These are phyloP conservation scores for Entelexis sorbosivorans DNA, from an alignment of 1,139 yeast genomes.

Conservation along the genomic window DNA sequence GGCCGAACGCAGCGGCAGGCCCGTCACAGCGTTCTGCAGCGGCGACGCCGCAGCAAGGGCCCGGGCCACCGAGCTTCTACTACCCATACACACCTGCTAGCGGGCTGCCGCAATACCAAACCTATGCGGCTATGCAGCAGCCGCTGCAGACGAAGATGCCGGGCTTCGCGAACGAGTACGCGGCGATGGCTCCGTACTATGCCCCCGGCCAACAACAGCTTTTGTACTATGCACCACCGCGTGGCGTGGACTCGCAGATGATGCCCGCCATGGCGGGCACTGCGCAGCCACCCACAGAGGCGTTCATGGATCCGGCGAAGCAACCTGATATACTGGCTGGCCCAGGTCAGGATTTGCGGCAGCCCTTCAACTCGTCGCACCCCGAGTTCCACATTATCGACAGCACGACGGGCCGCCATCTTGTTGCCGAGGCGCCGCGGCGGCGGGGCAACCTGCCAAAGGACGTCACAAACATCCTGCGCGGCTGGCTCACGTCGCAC, in stretches of 20 bases:
- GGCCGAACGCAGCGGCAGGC: too few species aligned
- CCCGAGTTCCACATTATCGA: conserved; percentile 14
- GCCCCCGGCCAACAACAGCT: conserved; percentile 1
- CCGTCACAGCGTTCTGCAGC: too few species aligned
- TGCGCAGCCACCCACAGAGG: neutral
- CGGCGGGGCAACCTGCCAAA: conserved; percentile 68
- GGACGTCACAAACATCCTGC: conserved; percentile 69
- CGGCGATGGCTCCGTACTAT: neutral
- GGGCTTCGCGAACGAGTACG: neutral
- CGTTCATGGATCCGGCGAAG: neutral
- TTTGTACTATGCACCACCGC: conserved; percentile 1
- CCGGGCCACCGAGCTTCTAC: neutral
- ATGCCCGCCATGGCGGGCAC: neutral
- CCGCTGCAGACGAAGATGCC: neutral
- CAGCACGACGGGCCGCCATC: conserved; percentile 14
- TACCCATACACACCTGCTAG: neutral
- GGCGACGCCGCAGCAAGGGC: too few species aligned
- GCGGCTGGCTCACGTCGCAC: conserved; percentile 77
- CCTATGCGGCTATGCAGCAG: neutral
- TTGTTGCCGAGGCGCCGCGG: conserved; percentile 17
- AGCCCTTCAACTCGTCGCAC: conserved; percentile 4
- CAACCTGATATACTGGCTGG: neutral
- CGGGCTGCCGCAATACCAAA: neutral
- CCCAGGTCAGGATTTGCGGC: neutral
- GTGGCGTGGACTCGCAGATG: neutral